These are phyloP conservation scores for Suaeda aralocaspica DNA, from an alignment of 148 eudicot species.

Conservation along the genomic window DNA sequence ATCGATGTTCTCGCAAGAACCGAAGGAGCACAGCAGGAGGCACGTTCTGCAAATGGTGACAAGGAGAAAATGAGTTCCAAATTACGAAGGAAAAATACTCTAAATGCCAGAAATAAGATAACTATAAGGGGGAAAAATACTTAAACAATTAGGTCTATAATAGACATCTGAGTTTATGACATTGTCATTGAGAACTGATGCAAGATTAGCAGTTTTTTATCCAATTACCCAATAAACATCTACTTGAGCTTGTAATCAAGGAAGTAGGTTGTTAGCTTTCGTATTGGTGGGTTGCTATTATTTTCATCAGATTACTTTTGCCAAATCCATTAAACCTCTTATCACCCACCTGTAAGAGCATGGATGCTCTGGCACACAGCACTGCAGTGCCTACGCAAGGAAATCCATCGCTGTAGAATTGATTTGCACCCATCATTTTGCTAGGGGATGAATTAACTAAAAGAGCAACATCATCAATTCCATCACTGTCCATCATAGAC, in stretches of 20 bases:
- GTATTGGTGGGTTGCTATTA: background rate
- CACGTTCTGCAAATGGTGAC: constrained; percentile 50
- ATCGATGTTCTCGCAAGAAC: constrained; percentile 81
- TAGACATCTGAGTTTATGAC: no score
- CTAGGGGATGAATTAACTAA: constrained; percentile 69
- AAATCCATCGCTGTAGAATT: constrained; percentile 47
- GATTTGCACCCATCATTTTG: constrained; percentile 57
- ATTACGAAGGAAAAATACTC: background rate
- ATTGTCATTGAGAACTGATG: background rate
- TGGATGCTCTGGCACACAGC: constrained; percentile 86
- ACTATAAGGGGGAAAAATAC: no score
- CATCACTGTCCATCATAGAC: constrained; percentile 81
- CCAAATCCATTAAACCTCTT: background rate
- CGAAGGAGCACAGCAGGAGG: constrained; percentile 71
- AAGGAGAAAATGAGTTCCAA: background rate
- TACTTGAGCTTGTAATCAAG: background rate
- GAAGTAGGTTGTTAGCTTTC: background rate
- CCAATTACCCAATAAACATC: background rate
- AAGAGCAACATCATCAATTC: constrained; percentile 77
- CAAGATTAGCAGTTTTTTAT: background rate
- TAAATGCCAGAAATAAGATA: background rate
- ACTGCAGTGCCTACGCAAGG: constrained; percentile 58
- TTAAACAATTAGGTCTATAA: no score
- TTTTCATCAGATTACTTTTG: background rate
- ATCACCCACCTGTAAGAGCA: constrained; percentile 75